Evolutionary conservation across 208 protist species (phyloP).

Genomic region (Crithidia bombi): DNA sequence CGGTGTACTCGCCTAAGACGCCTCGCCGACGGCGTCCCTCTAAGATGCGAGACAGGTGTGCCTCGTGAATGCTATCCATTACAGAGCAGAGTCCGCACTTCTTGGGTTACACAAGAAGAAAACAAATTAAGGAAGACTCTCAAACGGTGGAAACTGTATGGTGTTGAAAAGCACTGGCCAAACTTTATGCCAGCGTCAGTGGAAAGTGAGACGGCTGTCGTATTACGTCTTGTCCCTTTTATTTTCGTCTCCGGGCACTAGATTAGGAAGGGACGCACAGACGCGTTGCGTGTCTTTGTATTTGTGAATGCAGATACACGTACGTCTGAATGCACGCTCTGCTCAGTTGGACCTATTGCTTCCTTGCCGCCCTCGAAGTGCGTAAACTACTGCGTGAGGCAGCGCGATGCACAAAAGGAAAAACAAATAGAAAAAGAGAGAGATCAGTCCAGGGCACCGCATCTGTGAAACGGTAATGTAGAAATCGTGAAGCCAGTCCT

Average conservation of each 20-base stretch:
- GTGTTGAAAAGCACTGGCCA: too few relatives aligned
- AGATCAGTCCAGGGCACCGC: not conserved
- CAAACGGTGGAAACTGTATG: not conserved
- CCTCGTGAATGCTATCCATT: conserved; percentile 78
- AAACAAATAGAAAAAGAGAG: not conserved
- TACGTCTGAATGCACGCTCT: too few relatives aligned
- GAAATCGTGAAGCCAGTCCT: not conserved
- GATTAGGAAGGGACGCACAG: too few relatives aligned
- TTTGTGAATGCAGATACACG: too few relatives aligned
- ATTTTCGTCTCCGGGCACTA: too few relatives aligned
- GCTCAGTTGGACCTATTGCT: not conserved
- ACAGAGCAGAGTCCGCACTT: not conserved
- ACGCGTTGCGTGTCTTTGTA: too few relatives aligned
- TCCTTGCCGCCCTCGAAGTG: not conserved
- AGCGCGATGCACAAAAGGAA: too few relatives aligned
- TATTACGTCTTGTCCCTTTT: too few relatives aligned
- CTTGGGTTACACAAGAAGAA: not conserved
- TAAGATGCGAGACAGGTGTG: conserved; percentile 72
- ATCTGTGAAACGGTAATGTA: too few relatives aligned
- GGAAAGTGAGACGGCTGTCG: too few relatives aligned
- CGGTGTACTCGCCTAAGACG: conserved; percentile 42
- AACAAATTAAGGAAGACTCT: not conserved
- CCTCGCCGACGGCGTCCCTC: conserved; percentile 70
- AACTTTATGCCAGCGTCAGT: too few relatives aligned
- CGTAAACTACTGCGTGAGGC: not conserved